Percentiles rank a stretch among this genome's conserved stretches.
phyloP scores from a whole-genome alignment of 805 yeast species.

The Candida argentea region DNA sequence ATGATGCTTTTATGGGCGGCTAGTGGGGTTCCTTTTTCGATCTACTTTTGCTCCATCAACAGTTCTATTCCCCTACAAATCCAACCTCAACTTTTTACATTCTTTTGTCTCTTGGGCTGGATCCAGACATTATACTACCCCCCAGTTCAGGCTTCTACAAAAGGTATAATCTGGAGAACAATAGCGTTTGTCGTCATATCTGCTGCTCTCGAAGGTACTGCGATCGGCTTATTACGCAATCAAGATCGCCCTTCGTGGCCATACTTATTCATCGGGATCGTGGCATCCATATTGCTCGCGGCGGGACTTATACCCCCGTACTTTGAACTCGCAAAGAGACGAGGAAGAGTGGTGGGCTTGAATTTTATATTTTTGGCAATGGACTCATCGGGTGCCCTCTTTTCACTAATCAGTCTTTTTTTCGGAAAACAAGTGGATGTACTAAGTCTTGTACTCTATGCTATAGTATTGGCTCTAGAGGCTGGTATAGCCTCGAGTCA shows the following conservation, averaged over 20 bases:
- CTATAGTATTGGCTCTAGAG: constrained; percentile 65
- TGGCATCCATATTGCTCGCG: constrained; percentile 69
- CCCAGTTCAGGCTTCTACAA: constrained; percentile 36
- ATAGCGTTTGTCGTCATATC: constrained; percentile 31
- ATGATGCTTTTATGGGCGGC: constrained; percentile 77
- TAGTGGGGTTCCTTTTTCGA: constrained; percentile 75
- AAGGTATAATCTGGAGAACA: constrained; percentile 26
- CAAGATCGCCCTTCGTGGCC: constrained; percentile 64
- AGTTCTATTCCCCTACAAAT: constrained; percentile 71
- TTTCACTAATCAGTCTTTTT: constrained; percentile 51
- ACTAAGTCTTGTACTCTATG: constrained; percentile 72
- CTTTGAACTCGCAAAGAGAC: constrained; percentile 66
- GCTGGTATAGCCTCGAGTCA: constrained; percentile 69
- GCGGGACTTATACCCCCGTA: constrained; percentile 84
- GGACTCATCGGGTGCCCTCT: constrained; percentile 74
- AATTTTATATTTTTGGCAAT: constrained; percentile 68
- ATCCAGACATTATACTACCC: constrained; percentile 56
- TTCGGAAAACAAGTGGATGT: constrained; percentile 52
- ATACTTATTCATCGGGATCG: constrained; percentile 62
- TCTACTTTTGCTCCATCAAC: constrained; percentile 66
- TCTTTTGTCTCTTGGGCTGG: constrained; percentile 62
- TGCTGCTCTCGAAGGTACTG: constrained; percentile 59
- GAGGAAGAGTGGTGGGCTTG: constrained; percentile 82
- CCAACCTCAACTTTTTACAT: constrained; percentile 79
- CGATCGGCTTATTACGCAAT: constrained; percentile 60